Conservation (phyloP, 805 yeast genomes). For the Ogataea haglerorum region DNA sequence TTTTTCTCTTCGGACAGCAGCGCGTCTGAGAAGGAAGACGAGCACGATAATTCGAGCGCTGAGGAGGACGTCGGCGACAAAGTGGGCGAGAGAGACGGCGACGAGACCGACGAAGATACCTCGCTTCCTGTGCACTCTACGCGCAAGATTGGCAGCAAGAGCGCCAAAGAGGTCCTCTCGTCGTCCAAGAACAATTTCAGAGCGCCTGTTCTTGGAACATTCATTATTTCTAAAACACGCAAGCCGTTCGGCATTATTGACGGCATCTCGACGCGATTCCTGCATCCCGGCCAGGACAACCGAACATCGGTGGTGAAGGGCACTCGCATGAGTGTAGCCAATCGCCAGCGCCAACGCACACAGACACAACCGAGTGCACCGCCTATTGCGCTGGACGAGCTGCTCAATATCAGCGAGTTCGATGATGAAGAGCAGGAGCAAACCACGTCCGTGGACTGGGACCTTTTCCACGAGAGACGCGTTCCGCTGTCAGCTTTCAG, state of each 20-base stretch:
- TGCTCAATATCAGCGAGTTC: constrained; percentile 82
- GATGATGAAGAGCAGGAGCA: constrained; percentile 68
- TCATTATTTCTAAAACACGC: constrained; percentile 69
- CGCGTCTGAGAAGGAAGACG: constrained; percentile 24
- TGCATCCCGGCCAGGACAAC: constrained; percentile 44
- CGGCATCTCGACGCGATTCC: constrained; percentile 84
- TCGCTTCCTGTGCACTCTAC: constrained; percentile 69
- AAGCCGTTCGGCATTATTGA: constrained; percentile 93
- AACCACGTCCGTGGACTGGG: constrained; percentile 22
- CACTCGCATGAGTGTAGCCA: constrained; percentile 8
- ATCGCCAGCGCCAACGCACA: constrained; percentile 3
- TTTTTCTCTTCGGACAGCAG: constrained; percentile 45
- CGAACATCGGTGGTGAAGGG: constrained; percentile 27
- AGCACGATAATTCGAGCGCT: constrained; percentile 13
- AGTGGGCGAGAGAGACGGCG: constrained; percentile 44
- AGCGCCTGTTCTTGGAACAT: constrained; percentile 91
- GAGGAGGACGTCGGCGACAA: constrained; percentile 8
- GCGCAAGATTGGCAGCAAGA: constrained; percentile 65
- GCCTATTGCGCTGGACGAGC: constrained; percentile 61
- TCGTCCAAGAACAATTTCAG: constrained; percentile 79
- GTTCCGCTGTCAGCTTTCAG: constrained; percentile 90
- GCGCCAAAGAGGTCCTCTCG: constrained; percentile 91
- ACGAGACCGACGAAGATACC: constrained; percentile 92
- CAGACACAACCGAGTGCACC: constrained; percentile 12
- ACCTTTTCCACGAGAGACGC: constrained; percentile 36